Conservation (phyloP, 2,329 filamentous ascomycete genomes). For the Penicillium hordei region DNA sequence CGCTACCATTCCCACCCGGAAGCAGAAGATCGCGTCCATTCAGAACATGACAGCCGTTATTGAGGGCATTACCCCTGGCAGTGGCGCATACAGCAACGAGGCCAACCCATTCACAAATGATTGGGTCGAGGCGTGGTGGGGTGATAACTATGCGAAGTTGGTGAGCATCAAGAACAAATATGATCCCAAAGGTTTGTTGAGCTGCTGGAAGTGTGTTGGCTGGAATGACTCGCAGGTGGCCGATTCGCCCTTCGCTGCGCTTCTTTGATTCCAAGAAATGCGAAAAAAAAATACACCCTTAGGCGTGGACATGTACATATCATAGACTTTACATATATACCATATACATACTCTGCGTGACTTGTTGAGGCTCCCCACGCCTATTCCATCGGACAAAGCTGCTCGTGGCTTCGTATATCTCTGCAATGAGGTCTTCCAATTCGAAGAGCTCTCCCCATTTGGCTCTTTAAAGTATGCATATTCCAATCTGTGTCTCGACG, state of each 20-base stretch:
- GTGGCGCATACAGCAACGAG: conserved; percentile 23
- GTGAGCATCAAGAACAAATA: conserved; percentile 23
- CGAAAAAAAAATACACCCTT: neutral
- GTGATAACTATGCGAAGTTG: conserved; percentile 21
- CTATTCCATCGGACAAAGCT: no score
- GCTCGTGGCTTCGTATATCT: no score
- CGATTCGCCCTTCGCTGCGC: neutral
- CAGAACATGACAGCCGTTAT: conserved; percentile 10
- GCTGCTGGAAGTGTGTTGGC: conserved; percentile 22
- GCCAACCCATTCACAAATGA: conserved; percentile 20
- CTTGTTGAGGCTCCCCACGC: no score
- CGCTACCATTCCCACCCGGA: conserved; percentile 14
- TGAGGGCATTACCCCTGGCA: conserved; percentile 14
- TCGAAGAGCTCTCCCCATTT: no score
- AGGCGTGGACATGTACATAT: neutral
- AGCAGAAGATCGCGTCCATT: conserved; percentile 6
- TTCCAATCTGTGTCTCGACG: no score
- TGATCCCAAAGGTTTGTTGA: conserved; percentile 18
- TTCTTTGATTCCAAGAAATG: neutral
- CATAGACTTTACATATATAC: neutral
- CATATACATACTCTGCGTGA: no score
- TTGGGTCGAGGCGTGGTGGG: conserved; percentile 23
- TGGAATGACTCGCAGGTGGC: neutral
- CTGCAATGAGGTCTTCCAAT: no score
- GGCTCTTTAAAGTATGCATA: no score